Evolutionary conservation across 2,329 filamentous ascomycete genomes (phyloP).

Genomic region (Dothistroma septosporum): DNA sequence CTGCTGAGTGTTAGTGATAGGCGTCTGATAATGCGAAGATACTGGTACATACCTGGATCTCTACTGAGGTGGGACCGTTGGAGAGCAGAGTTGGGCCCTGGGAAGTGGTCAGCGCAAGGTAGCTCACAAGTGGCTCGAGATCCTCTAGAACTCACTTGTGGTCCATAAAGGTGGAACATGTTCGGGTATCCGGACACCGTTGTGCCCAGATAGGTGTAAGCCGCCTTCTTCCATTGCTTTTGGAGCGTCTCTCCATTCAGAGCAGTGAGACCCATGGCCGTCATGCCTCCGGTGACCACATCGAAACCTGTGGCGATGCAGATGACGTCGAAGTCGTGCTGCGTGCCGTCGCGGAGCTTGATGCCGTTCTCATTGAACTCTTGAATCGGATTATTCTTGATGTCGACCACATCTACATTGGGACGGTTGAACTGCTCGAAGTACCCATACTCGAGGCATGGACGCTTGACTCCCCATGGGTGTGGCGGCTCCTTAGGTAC

Average conservation of each 20-base stretch:
- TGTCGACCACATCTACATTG: slow-evolving; percentile 41
- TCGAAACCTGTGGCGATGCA: slow-evolving; percentile 48
- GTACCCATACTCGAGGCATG: slow-evolving; percentile 45
- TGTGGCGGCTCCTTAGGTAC: slow-evolving; percentile 47
- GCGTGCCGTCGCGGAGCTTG: slow-evolving; percentile 16
- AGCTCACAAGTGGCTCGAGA: too few relatives aligned
- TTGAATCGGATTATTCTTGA: slow-evolving; percentile 25
- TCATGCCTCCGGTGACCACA: slow-evolving; percentile 40
- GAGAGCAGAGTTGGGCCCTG: slow-evolving; percentile 42
- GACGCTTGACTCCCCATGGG: slow-evolving; percentile 44
- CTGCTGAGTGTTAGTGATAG: slow-evolving; percentile 16
- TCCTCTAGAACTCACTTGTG: too few relatives aligned
- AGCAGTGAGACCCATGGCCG: slow-evolving; percentile 41
- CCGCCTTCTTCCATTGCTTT: slow-evolving; percentile 39
- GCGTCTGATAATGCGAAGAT: neutral
- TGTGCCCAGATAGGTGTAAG: slow-evolving; percentile 44
- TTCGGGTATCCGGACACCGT: slow-evolving; percentile 37
- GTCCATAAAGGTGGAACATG: neutral
- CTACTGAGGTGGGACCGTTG: slow-evolving; percentile 41
- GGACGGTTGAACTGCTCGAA: slow-evolving; percentile 43
- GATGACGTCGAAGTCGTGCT: slow-evolving; percentile 42
- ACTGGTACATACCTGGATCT: slow-evolving; percentile 26
- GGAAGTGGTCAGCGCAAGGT: slow-evolving; percentile 15
- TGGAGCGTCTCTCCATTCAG: slow-evolving; percentile 23
- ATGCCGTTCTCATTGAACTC: slow-evolving; percentile 28